Evolutionary conservation across 352 stramenopile genomes (phyloP), one percentile per base, ranked within the genome.

Genomic region (Pythium aquatile): DNA sequence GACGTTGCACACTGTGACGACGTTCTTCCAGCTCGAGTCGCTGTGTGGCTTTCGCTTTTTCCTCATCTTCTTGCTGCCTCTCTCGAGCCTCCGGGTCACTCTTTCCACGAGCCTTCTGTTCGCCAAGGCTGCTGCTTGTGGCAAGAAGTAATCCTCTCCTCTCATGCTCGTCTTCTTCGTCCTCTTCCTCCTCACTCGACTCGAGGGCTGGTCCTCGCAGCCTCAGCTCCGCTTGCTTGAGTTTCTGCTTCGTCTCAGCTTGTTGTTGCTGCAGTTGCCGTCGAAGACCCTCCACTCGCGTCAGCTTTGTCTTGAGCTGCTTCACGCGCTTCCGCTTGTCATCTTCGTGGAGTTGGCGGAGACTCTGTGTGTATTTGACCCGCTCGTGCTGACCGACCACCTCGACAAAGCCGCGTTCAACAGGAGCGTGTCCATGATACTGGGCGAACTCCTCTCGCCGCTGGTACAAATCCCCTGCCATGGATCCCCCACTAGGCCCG

Each of bases 301-400:
- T 24, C 33, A 55, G 66, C 33, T 72, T 61, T 4, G 29, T 37
- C 13, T 54, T 57, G 3, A 61, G 40, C 24, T 58, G 47, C 32
- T 61, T 67, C 33, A 20, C 20, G 5, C 42, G 46, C 32, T 39
- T 37, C 2, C 28, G 55, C 20, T 64, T 58, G 4, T 63, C 55
- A 13, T 70, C 58, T 29, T 67, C 65, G 24, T 67, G 54, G 14
- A 72, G 39, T 17, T 72, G 53, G 13, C 54, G 44, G 20, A 67
- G 17, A 26, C 55, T 72, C 20, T 66, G 52, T 11, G 59, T 44
- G 2, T 46, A 33, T 28, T 54, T 35, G 58, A 72, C 58, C 2
- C 39, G 44, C 16, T 56, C 65, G 13, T 44, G 24, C 46, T 30
- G 58, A 1, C 65, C 65, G 1, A 67, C 39, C 2, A 72, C 55